Evolutionary conservation across 164 flowering plant genomes (phyloP).

Genomic region (Echeveria elegans): DNA sequence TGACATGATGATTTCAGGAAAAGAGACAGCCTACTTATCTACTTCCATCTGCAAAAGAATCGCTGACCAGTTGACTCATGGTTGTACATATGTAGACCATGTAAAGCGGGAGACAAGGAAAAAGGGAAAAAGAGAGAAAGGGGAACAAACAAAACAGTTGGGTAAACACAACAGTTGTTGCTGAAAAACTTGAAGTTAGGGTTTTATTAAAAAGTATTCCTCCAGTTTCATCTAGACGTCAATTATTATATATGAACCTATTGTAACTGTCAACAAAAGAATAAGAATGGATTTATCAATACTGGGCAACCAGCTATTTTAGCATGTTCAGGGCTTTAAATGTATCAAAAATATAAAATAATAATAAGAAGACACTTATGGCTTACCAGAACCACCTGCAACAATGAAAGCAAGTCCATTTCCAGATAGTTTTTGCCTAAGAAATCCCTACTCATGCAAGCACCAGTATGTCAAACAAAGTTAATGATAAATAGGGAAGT

Average conservation of each 20-base stretch:
- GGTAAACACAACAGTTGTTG: not conserved
- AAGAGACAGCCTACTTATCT: not conserved
- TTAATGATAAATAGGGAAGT: not conserved
- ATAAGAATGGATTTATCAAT: not conserved
- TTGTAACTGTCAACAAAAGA: not conserved
- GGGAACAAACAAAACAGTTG: not conserved
- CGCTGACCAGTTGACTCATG: not conserved
- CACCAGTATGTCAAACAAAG: constrained; percentile 2
- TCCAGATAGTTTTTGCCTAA: constrained; percentile 85
- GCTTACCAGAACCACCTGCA: constrained; percentile 94
- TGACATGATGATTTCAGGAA: not conserved
- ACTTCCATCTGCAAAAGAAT: too few species aligned
- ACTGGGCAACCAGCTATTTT: too few species aligned
- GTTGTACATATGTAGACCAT: not conserved
- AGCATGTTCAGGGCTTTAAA: not conserved
- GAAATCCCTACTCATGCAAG: constrained; percentile 46
- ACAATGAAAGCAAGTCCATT: constrained; percentile 90
- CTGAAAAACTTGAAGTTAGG: not conserved
- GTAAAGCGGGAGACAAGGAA: not conserved
- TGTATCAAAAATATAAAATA: constrained; percentile 1
- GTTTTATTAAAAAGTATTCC: not conserved
- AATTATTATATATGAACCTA: not conserved
- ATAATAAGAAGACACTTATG: not conserved
- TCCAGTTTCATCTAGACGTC: not conserved
- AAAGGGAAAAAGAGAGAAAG: not conserved